These are phyloP conservation scores for Sporothrix pseudoabietina DNA, from an alignment of 2,329 filamentous ascomycete genomes.

Conservation along the genomic window DNA sequence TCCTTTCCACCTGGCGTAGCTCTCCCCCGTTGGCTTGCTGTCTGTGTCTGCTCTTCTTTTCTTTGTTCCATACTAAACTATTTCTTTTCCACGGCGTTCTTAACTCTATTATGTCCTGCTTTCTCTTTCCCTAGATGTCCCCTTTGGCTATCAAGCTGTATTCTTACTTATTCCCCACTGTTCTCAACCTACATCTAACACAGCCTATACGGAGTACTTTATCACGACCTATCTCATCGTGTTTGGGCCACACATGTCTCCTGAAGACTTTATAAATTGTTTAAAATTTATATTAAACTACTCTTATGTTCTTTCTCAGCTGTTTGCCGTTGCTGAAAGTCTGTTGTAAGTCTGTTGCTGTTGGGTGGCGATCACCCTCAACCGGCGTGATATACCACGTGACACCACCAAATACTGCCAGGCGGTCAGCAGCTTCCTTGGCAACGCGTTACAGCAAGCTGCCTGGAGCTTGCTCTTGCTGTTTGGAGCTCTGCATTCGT, in stretches of 20 bases:
- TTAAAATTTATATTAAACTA: no score
- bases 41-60: neutral
- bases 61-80: neutral
- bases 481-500: constrained; percentile 22
- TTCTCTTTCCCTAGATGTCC: neutral
- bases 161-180: no score
- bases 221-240: neutral
- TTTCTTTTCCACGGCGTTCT: neutral
- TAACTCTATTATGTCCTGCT: neutral
- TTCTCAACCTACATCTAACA: neutral
- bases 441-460: constrained; percentile 34
- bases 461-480: constrained; percentile 32
- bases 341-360: neutral
- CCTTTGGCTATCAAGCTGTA: neutral
- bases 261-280: no score
- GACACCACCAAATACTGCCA: constrained; percentile 27
- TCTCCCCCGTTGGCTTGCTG: neutral
- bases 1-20: neutral
- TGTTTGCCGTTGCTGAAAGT: neutral
- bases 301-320: neutral
- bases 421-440: constrained; percentile 30
- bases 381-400: constrained; percentile 26
- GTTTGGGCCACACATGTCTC: neutral
- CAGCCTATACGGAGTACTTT: neutral
- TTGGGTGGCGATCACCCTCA: neutral